Conservation (phyloP, 306 rosid species). For the Quillaja saponaria region DNA sequence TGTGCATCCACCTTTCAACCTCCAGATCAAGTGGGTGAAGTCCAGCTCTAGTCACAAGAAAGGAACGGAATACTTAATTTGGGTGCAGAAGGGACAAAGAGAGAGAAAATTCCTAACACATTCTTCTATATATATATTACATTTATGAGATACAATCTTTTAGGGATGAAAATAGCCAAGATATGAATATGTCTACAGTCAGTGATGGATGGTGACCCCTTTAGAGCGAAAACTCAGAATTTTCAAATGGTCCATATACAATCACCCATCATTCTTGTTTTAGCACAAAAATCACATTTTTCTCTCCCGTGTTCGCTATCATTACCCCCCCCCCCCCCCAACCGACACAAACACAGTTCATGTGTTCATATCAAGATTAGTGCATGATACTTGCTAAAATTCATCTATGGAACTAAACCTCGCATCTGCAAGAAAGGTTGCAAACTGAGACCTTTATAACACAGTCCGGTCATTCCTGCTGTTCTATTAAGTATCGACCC, state of each 20-base stretch:
- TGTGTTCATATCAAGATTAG: neutral
- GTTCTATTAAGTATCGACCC: constrained; percentile 90
- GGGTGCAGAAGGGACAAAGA: neutral
- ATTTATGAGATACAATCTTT: constrained; percentile 1
- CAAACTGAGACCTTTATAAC: constrained; percentile 62
- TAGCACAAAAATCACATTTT: neutral
- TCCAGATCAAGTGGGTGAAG: constrained; percentile 85
- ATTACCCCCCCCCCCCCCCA: neutral
- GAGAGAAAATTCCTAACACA: constrained; percentile 4
- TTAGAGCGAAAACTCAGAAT: neutral
- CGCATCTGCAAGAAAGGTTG: constrained; percentile 76
- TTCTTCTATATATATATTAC: neutral
- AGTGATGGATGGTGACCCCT: neutral
- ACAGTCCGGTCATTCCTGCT: constrained; percentile 75
- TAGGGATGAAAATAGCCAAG: neutral
- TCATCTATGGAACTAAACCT: constrained; percentile 46
- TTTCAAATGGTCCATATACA: neutral
- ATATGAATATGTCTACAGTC: neutral
- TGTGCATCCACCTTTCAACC: constrained; percentile 90
- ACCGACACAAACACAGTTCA: neutral
- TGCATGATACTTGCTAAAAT: neutral
- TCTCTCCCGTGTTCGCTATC: neutral
- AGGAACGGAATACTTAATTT: neutral
- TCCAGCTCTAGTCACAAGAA: constrained; percentile 61
- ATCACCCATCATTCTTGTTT: neutral